Conservation (phyloP, 306 rosid species). For the Urtica urens region DNA sequence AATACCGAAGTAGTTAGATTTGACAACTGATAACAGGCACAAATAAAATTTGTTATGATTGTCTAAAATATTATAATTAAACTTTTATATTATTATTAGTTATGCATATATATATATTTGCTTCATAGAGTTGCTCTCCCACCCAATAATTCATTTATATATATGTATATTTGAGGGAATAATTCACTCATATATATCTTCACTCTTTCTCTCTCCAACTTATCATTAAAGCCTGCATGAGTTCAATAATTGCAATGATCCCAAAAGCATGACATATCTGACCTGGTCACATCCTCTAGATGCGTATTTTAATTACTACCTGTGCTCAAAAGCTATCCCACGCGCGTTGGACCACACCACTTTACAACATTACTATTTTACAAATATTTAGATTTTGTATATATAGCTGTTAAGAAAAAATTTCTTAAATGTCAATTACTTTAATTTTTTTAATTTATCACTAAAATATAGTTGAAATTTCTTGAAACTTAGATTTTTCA, state of each 20-base stretch:
- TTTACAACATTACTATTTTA: neutral
- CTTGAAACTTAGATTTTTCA: no score
- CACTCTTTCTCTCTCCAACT: constrained; percentile 14
- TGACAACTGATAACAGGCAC: constrained; percentile 6
- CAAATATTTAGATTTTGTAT: neutral
- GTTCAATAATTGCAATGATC: constrained; percentile 95
- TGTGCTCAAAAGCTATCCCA: constrained; percentile 33
- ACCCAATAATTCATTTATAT: constrained; percentile 37
- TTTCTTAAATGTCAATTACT: no score
- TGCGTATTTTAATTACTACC: constrained; percentile 28
- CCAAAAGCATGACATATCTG: constrained; percentile 75
- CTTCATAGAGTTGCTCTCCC: constrained; percentile 20
- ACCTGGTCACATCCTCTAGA: constrained; percentile 40
- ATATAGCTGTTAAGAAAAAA: neutral
- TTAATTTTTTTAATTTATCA: neutral
- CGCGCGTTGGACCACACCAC: constrained; percentile 48
- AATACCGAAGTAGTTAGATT: constrained; percentile 4
- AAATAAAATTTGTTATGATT: constrained; percentile 19
- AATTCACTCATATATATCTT: neutral
- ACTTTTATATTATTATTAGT: neutral
- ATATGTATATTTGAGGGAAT: neutral
- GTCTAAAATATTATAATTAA: constrained; percentile 23
- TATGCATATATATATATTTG: neutral
- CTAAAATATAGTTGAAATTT: neutral
- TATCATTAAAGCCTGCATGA: constrained; percentile 90